Evolutionary conservation across 225 moss, liverwort and hornwort species (phyloP), one percentile per base, ranked within the genome.

Genomic region (Marchantia paleacea): DNA sequence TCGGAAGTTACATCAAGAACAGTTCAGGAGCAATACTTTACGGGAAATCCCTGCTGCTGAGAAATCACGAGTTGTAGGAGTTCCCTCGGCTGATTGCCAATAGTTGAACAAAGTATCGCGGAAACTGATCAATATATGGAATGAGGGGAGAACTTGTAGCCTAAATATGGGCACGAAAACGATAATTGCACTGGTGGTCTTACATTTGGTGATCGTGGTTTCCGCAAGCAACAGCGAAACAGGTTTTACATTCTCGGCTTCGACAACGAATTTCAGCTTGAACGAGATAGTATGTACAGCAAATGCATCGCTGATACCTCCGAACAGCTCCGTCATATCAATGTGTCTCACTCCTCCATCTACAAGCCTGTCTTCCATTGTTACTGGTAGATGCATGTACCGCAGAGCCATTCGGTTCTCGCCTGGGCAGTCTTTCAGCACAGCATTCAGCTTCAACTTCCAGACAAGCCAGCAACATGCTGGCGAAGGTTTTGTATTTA

Each of bases 401-500:
- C 0, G 12, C 68, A 13, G 28, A 31, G 8, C 68, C 68, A 31
- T 68, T 30, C 26, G 25, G 16, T 68, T 68, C 29, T 68, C 68
- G 68, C 26, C 11, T 0, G 28, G 8, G 13, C 62, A 18, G 50
- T 81, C 74, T 28, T 81, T 81, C 65, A 81, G 81, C 81, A 81
- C 74, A 0, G 62, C 73, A 50, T 75, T 81, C 26, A 49, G 48
- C 50, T 48, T 55, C 64, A 31, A 53, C 51, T 65, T 30, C 11
- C 20, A 1, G 24, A 22, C 48, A 7, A 15, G 12, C 4, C 63
- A 14, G 52, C 18, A 30, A 75, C 11, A 1, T 13, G 3, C n/a
- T 10, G 22, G 24, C 15, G 51, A 77, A 71, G 91, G 91, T 2
- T 16, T 91, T 13, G 87, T 87, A 7, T 89, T 91, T 54, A 87